Evolutionary conservation across 1,284 basidiomycete genomes (phyloP).

Genomic region (Phellinidium pouzarii): DNA sequence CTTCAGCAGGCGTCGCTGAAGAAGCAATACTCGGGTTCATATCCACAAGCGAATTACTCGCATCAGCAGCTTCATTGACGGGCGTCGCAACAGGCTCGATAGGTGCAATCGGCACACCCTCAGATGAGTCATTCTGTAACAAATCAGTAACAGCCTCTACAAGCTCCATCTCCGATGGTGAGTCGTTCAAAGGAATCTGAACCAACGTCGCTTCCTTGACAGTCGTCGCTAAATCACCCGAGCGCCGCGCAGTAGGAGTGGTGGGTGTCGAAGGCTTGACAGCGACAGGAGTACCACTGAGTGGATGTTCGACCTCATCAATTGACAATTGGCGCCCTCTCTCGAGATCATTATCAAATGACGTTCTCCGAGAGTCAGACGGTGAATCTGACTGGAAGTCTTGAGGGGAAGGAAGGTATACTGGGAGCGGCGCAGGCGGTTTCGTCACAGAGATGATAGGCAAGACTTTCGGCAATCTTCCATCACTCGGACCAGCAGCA

Average conservation of each 20-base stretch:
- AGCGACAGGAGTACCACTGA: constrained; percentile 12
- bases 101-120: constrained; percentile 10
- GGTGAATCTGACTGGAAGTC: constrained; percentile 48
- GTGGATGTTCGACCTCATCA: constrained; percentile 31
- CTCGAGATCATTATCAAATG: constrained; percentile 54
- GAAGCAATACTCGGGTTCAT: constrained; percentile 3
- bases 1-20: background rate
- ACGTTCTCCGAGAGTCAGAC: constrained; percentile 39
- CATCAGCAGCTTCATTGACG: background rate
- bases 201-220: constrained; percentile 18
- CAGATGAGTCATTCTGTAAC: constrained; percentile 6
- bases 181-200: constrained; percentile 11
- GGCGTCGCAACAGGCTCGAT: constrained; percentile 13
- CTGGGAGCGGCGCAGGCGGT: constrained; percentile 59
- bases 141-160: constrained; percentile 6
- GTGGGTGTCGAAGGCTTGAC: constrained; percentile 16
- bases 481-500: constrained; percentile 18
- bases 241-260: constrained; percentile 8
- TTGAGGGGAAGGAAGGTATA: constrained; percentile 54
- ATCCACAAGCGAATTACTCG: background rate
- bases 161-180: constrained; percentile 8
- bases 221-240: constrained; percentile 7
- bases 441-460: constrained; percentile 61
- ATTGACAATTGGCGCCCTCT: constrained; percentile 36
- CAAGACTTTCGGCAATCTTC: constrained; percentile 24